Evolutionary conservation across 768 basidiomycete genomes (phyloP).

Genomic region (Hygrocybe punicea): DNA sequence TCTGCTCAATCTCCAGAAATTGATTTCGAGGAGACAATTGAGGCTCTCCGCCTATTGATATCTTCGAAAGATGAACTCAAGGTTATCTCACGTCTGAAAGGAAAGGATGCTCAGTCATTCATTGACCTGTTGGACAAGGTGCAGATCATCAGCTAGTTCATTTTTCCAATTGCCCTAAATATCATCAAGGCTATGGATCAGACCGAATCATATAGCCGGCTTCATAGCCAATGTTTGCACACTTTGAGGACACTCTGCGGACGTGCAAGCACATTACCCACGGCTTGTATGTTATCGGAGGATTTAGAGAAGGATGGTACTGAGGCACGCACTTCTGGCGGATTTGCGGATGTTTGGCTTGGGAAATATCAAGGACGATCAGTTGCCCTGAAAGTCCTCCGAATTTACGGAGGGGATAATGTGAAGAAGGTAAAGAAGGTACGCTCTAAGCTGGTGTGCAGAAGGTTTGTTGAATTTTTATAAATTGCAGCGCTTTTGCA

Average conservation of each 20-base stretch:
- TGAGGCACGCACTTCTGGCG: neutral
- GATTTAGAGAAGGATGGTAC: neutral
- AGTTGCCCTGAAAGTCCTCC: constrained; percentile 29
- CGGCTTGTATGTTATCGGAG: neutral
- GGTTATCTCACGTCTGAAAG: neutral
- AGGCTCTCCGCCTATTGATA: neutral
- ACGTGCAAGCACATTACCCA: neutral
- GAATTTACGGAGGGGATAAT: constrained; percentile 17
- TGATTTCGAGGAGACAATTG: neutral
- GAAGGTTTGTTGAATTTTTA: neutral
- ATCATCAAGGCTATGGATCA: neutral
- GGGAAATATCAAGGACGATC: constrained; percentile 18
- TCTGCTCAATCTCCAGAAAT: neutral
- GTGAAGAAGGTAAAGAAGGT: neutral
- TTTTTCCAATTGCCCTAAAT: no score
- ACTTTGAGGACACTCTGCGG: neutral
- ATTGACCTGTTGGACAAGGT: constrained; percentile 1
- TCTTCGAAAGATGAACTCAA: constrained; percentile 1
- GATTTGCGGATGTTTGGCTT: constrained; percentile 19
- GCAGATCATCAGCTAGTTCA: neutral
- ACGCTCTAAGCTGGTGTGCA: neutral
- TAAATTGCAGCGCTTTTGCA: neutral
- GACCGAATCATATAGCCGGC: neutral
- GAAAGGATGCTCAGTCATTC: neutral
- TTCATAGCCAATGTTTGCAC: neutral